A percentile compares a stretch with the other conserved stretches of the same genome.
phyloP scores from a whole-genome alignment of 1,284 basidiomycete genomes.

The Trichosporon sp. region DNA sequence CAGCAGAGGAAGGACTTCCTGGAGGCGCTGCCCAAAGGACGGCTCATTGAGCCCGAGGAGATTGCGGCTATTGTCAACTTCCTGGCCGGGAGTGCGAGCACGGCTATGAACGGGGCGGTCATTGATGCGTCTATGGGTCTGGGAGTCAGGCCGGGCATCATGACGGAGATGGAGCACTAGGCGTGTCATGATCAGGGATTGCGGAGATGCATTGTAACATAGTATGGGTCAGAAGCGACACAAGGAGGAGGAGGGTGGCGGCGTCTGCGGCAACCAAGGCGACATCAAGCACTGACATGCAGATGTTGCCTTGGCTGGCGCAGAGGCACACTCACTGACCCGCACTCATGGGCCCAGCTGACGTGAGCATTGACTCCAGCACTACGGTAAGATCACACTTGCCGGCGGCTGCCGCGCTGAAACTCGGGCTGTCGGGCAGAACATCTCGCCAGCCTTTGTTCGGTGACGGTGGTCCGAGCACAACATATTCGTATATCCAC shows the following conservation, averaged over 20 bases:
- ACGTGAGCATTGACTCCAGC: neutral
- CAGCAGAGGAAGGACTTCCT: slow-evolving; percentile 6
- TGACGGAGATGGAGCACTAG: slow-evolving; percentile 3
- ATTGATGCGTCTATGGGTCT: slow-evolving; percentile 9
- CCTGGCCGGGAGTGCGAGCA: neutral
- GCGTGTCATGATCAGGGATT: neutral
- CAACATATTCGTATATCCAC: too few species aligned
- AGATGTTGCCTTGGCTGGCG: neutral
- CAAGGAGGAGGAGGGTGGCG: too few species aligned
- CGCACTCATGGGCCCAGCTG: neutral
- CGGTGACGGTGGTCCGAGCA: too few species aligned
- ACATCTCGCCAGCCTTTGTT: too few species aligned
- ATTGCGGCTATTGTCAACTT: neutral
- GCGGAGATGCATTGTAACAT: neutral
- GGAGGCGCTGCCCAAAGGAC: neutral
- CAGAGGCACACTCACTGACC: neutral
- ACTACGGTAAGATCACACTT: neutral
- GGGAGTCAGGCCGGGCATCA: neutral
- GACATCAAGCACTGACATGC: neutral
- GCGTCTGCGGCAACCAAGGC: slow-evolving; percentile 1
- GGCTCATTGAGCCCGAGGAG: slow-evolving; percentile 6
- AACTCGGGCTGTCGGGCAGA: too few species aligned
- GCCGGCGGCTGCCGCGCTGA: too few species aligned
- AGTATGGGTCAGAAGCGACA: neutral
- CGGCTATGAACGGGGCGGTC: neutral